Evolutionary conservation across 2,329 filamentous ascomycete species (phyloP), one percentile per base, ranked within the genome.

Genomic region (Alternaria alternata): DNA sequence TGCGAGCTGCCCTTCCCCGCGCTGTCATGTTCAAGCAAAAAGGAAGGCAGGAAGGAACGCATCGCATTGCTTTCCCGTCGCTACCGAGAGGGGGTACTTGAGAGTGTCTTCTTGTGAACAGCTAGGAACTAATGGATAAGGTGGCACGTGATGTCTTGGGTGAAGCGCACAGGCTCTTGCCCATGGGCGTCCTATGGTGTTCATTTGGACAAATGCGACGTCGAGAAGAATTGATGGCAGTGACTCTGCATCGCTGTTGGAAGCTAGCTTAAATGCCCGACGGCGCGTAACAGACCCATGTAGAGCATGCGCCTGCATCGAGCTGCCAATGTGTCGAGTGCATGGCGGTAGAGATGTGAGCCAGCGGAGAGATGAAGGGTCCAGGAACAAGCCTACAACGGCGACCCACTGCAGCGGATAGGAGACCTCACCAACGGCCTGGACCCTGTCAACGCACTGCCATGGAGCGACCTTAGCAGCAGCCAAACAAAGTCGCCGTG

Each of bases 401-500:
- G 41, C 43, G 57, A 42, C 57, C 53, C 57, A 36, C 57, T 20
- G 46, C 53, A 36, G 26, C 57, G 28, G 53, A 51, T 18, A 57
- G 47, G 54, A 51, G 47, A 51, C 30, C 16, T 38, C 28, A 38
- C 20, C 41, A 36, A 41, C 28, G 34, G 41, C 46, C 32, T 42
- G 57, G 53, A 51, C 52, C 57, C 52, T 57, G 52, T 42, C 38
- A 43, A 32, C 26, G 57, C 53, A 42, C 42, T 46, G 53, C 53
- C 43, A 47, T 60, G 52, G 41, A 24, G 46, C 42, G 41, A 39
- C 26, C 57, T 34, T 42, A 20, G 48, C 44, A 51, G 41, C 20
- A 51, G 41, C 20, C 41, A 30, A 52, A 52, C 46, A 36, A 49
- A 36, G 36, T 20, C 12, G 46, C 46, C 20, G 52, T 36, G 18